Evolutionary conservation across 2,329 filamentous ascomycete genomes (phyloP).

Genomic region (Fusarium sp.): DNA sequence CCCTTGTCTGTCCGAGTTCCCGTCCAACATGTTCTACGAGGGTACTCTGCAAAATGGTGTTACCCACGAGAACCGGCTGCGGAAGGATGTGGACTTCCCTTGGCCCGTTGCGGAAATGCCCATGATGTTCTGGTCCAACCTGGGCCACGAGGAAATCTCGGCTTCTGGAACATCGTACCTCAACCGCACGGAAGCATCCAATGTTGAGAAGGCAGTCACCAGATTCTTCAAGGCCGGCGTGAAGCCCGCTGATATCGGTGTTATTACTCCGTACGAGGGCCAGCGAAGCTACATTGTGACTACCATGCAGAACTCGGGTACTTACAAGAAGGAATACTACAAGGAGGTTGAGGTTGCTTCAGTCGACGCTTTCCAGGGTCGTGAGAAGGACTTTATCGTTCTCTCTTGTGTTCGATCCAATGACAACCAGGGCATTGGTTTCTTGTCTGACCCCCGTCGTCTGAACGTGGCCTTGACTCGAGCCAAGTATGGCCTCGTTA

Average conservation of each 20-base stretch:
- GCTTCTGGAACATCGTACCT: slow-evolving; percentile 98
- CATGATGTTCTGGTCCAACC: slow-evolving; percentile 99
- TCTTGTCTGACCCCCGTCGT: slow-evolving; percentile 96
- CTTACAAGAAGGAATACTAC: slow-evolving; percentile 98
- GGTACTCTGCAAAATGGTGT: slow-evolving; percentile 97
- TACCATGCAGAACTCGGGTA: slow-evolving; percentile 98
- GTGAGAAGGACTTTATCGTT: slow-evolving; percentile 99
- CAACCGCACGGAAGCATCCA: slow-evolving; percentile 95
- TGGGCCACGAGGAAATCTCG: slow-evolving; percentile 97
- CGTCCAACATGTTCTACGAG: slow-evolving; percentile 99
- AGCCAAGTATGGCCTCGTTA: slow-evolving; percentile 96
- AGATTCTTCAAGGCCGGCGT: slow-evolving; percentile 99
- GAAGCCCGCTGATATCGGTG: slow-evolving; percentile 92
- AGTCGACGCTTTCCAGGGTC: slow-evolving; percentile 97
- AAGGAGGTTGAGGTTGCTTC: slow-evolving; percentile 99
- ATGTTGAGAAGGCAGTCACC: slow-evolving; percentile 98
- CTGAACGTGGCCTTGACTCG: slow-evolving; percentile 97
- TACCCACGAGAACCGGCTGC: slow-evolving; percentile 86
- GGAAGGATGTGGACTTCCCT: slow-evolving; percentile 95
- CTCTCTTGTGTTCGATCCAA: slow-evolving; percentile 98
- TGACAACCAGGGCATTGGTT: slow-evolving; percentile 98
- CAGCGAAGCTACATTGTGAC: slow-evolving; percentile 98
- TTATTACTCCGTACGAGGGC: slow-evolving; percentile 98
- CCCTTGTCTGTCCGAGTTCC: slow-evolving; percentile 95
- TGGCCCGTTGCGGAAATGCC: slow-evolving; percentile 95